phyloP scores from a whole-genome alignment of 2,329 filamentous ascomycete genomes.

The Thermomyces lanuginosus region DNA sequence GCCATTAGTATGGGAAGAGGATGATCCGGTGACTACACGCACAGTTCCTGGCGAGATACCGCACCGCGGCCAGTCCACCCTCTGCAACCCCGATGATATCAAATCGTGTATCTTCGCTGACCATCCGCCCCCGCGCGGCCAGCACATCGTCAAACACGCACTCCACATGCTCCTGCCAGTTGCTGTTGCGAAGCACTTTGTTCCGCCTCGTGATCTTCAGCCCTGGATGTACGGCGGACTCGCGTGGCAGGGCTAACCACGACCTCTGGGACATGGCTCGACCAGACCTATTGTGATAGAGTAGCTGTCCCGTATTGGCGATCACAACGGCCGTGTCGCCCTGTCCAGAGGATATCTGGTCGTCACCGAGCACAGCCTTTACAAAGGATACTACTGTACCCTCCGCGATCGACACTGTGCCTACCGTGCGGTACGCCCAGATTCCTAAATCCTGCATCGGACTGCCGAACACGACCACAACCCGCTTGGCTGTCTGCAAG shows the following conservation, averaged over 20 bases:
- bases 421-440: constrained; percentile 52
- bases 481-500: constrained; percentile 40
- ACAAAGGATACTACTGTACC: constrained; percentile 57
- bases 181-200: constrained; percentile 43
- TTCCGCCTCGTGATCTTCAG: constrained; percentile 41
- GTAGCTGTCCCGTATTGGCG: constrained; percentile 59
- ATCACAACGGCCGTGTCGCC: constrained; percentile 41
- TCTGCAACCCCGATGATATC: constrained; percentile 58
- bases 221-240: constrained; percentile 44
- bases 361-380: constrained; percentile 27
- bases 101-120: constrained; percentile 37
- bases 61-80: constrained; percentile 41
- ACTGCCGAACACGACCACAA: constrained; percentile 63
- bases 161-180: constrained; percentile 43
- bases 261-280: constrained; percentile 43
- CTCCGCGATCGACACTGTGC: constrained; percentile 47
- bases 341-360: constrained; percentile 1
- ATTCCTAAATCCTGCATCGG: constrained; percentile 55
- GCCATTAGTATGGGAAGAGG: constrained; percentile 4
- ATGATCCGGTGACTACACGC: constrained; percentile 25
- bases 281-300: constrained; percentile 53
- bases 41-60: constrained; percentile 41
- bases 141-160: constrained; percentile 53
- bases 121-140: constrained; percentile 21
- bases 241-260: constrained; percentile 44